Base-by-base conservation (phyloP, 148 eudicot species). In the Fallopia convolvulus region DNA sequence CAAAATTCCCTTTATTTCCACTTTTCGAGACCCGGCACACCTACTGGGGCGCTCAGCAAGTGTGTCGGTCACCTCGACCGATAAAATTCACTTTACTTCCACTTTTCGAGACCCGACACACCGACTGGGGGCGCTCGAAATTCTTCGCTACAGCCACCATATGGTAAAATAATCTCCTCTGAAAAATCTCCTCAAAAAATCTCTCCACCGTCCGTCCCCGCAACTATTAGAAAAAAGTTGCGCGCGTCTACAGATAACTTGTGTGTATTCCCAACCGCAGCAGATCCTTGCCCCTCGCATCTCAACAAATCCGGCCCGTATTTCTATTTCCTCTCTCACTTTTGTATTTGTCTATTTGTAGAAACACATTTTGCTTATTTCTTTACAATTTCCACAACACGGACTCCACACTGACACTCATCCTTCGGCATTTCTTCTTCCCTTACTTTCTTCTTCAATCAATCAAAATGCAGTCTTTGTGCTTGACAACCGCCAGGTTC, bases 181-280 rank as follows among this genome's bases (percentile, higher is more conserved):
- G 39, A 36, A 36, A 36, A 44, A 44, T 44, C 8, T 44, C 47
- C 39, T 36, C 1, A 44, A 44, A 44, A 44, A 44, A 44, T 6
- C 30, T 44, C 47, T 44, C 47, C 47, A 44, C 55, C 55, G 18
- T 12, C 55, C 55, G 18, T 4, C 30, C 30, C 30, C 30, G 30
- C 55, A 50, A 52, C 58, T 52, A 52, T 4, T 7, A 30, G 23
- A 1, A 39, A 68, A 68, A 36, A 15, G 42, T 36, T 36, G 72
- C 72, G 72, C 72, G 72, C 44, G 72, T 68, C 72, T 68, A 7
- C 44, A 33, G 44, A 46, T 68, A 68, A 39, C 20, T 5, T 39
- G 4, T 36, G 20, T 21, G 72, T 36, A 6, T 17, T 6, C 72
- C 39, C 46, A 4, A 39, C 46, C 72, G 33, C 44, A 68, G 18